Percentiles rank a stretch among this genome's conserved stretches.
Evolutionary conservation across 106 monocot species (phyloP).

Genomic region (Triglochin maritima): DNA sequence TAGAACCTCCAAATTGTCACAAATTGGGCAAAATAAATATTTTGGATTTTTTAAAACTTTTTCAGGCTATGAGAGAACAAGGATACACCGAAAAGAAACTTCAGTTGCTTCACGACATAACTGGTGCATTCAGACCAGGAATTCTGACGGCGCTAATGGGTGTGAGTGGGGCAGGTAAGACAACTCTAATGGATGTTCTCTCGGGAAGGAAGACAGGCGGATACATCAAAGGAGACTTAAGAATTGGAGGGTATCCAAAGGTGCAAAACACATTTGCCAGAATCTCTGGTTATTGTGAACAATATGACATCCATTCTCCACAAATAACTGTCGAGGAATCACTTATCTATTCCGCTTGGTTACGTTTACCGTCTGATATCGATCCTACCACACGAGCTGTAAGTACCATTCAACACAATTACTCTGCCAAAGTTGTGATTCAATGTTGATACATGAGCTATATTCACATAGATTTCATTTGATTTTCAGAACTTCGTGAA

Average conservation of each 20-base stretch:
- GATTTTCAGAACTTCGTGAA: constrained; percentile 17
- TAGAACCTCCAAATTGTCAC: background rate
- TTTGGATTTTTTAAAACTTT: background rate
- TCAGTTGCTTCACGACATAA: constrained; percentile 12
- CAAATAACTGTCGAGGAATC: constrained; percentile 24
- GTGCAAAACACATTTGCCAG: constrained; percentile 18
- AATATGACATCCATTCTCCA: constrained; percentile 15
- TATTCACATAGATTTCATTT: background rate
- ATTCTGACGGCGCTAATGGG: constrained; percentile 22
- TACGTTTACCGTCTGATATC: constrained; percentile 7
- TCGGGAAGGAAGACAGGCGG: constrained; percentile 26
- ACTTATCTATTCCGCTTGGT: constrained; percentile 12
- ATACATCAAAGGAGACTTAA: constrained; percentile 12
- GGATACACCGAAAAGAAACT: constrained; percentile 4
- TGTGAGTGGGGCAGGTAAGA: constrained; percentile 22
- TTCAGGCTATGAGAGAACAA: constrained; percentile 12
- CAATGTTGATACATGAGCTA: background rate
- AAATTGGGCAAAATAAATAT: background rate
- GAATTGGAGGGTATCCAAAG: constrained; percentile 17
- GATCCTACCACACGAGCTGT: constrained; percentile 7
- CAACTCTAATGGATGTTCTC: constrained; percentile 24
- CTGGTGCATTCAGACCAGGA: constrained; percentile 19
- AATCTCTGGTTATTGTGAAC: constrained; percentile 20
- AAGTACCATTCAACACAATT: background rate
- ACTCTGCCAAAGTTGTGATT: background rate